Conservation (phyloP, 2,329 filamentous ascomycete species). For the Fusarium tuaranense region DNA sequence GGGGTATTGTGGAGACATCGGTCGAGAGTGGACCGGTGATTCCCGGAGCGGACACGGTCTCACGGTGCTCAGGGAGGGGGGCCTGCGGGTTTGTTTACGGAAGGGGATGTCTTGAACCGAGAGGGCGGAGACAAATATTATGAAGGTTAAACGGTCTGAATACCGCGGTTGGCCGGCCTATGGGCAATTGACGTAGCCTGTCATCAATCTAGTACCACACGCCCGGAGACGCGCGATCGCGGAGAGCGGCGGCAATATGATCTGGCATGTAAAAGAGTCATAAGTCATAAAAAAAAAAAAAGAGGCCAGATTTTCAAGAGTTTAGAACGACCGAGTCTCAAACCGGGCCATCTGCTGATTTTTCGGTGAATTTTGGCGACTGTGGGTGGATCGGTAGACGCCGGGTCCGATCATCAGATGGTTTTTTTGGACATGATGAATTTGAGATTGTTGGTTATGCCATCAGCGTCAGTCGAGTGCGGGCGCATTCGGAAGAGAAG, state of each 20-base stretch:
- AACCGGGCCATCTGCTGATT: constrained; percentile 29
- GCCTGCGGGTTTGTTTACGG: not conserved
- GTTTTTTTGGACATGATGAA: constrained; percentile 4
- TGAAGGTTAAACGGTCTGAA: not conserved
- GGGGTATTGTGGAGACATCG: not conserved
- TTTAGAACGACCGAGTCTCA: not conserved
- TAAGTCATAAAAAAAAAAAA: too few species aligned
- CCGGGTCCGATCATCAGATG: constrained; percentile 31
- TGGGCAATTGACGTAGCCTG: not conserved
- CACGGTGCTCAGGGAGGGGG: not conserved
- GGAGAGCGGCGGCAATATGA: not conserved
- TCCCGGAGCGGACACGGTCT: not conserved
- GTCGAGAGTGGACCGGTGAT: not conserved
- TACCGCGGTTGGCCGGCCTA: not conserved
- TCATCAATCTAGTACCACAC: not conserved
- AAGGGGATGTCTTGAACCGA: not conserved
- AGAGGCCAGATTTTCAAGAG: not conserved
- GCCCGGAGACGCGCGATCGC: not conserved
- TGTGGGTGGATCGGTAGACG: constrained; percentile 21
- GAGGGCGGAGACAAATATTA: not conserved
- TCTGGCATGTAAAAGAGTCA: not conserved
- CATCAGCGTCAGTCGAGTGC: not conserved
- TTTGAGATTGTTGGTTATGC: not conserved
- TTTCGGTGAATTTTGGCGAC: constrained; percentile 9
- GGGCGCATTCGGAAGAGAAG: not conserved